Conservation (phyloP, 1,284 basidiomycete species). For the Gymnopus androsaceus region DNA sequence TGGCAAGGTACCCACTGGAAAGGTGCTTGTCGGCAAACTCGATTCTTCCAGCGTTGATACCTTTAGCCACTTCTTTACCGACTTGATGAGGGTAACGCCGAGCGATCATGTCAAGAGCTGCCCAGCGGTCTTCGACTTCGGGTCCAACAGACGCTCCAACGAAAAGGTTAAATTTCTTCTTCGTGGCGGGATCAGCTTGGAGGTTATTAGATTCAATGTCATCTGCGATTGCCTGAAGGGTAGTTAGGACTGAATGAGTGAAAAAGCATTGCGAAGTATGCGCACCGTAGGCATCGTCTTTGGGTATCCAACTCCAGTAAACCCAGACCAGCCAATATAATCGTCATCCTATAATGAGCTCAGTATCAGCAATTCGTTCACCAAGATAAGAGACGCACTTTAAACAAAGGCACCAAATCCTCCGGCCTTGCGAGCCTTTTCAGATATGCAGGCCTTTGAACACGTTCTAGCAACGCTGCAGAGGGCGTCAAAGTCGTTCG, state of each 20-base stretch:
- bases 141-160: conserved; percentile 51
- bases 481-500: conserved; percentile 24
- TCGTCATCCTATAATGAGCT: conserved; percentile 39
- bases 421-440: conserved; percentile 39
- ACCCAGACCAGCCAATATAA: conserved; percentile 54
- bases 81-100: conserved; percentile 53
- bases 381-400: conserved; percentile 30
- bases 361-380: neutral
- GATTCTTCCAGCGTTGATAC: conserved; percentile 50
- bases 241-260: neutral
- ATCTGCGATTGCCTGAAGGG: conserved; percentile 44
- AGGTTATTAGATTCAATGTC: conserved; percentile 46
- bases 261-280: conserved; percentile 6
- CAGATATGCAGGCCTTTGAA: conserved; percentile 39
- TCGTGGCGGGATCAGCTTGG: conserved; percentile 43
- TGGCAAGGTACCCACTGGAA: conserved; percentile 41
- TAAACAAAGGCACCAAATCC: conserved; percentile 46
- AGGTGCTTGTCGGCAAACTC: conserved; percentile 49
- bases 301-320: conserved; percentile 54
- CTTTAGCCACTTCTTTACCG: conserved; percentile 51
- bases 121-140: conserved; percentile 52
- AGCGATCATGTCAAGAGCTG: conserved; percentile 47
- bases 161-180: conserved; percentile 53
- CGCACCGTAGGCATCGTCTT: conserved; percentile 45
- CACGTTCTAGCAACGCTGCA: conserved; percentile 40